These are phyloP conservation scores for Amauroascus niger DNA, from an alignment of 2,329 filamentous ascomycete genomes.

Conservation along the genomic window DNA sequence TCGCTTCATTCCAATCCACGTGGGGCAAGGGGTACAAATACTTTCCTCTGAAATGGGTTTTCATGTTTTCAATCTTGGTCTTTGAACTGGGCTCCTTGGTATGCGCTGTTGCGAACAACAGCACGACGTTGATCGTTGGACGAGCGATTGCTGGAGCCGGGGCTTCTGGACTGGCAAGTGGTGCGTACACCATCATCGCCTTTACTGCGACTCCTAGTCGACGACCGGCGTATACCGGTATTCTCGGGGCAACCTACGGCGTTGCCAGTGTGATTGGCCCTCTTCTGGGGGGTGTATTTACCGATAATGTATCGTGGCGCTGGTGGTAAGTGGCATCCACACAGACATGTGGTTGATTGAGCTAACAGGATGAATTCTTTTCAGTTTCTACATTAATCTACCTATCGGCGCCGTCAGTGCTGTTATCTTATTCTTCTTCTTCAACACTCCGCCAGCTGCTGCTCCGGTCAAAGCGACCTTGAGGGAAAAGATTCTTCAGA, in stretches of 20 bases:
- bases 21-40: conserved; percentile 36
- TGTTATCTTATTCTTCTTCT: conserved; percentile 13
- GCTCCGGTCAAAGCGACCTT: conserved; percentile 14
- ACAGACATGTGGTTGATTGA: no score
- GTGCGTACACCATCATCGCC: conserved; percentile 26
- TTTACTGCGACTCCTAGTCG: conserved; percentile 14
- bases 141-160: conserved; percentile 36
- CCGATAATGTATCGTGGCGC: conserved; percentile 16
- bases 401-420: conserved; percentile 15
- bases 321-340: conserved; percentile 17
- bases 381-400: conserved; percentile 34
- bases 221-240: conserved; percentile 15
- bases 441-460: conserved; percentile 17
- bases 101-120: conserved; percentile 28
- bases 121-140: conserved; percentile 33
- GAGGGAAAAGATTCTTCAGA: conserved; percentile 17
- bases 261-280: conserved; percentile 17
- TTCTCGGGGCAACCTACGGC: conserved; percentile 16
- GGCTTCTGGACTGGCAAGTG: conserved; percentile 31
- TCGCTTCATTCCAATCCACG: conserved; percentile 24
- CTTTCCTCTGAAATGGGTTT: conserved; percentile 32
- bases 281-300: conserved; percentile 17
- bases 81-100: conserved; percentile 25
- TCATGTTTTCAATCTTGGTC: conserved; percentile 22
- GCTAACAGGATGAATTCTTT: no score